Conservation (phyloP, 495 filamentous ascomycete genomes). For the Lasiosphaeria ovina region DNA sequence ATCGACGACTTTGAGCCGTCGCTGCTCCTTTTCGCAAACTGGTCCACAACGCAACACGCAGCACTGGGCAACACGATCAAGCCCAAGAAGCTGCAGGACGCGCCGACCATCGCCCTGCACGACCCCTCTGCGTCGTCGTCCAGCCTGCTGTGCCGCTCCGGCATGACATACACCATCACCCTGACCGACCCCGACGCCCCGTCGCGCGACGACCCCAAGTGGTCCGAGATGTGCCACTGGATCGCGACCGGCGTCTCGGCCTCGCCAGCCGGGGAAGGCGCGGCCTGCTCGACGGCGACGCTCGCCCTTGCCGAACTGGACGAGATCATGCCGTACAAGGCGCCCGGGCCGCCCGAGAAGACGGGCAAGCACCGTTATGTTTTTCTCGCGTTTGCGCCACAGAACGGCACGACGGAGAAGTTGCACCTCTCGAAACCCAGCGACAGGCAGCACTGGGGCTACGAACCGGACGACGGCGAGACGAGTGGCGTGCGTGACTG, state of each 20-base stretch:
- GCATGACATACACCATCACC: conserved; percentile 38
- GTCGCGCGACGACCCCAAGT: conserved; percentile 60
- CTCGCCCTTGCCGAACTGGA: conserved; percentile 27
- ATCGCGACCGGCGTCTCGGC: conserved; percentile 44
- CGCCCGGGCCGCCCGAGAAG: conserved; percentile 60
- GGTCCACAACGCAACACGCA: conserved; percentile 45
- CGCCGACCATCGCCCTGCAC: conserved; percentile 46
- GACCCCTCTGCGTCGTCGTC: conserved; percentile 18
- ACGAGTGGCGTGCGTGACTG: conserved; percentile 60
- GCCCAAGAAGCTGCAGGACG: conserved; percentile 47
- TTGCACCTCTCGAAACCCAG: conserved; percentile 51
- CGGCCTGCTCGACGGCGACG: conserved; percentile 4
- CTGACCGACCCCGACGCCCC: conserved; percentile 73
- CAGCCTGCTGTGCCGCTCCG: background rate
- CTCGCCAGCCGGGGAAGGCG: background rate
- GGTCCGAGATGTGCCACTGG: conserved; percentile 74
- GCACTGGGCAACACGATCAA: conserved; percentile 62
- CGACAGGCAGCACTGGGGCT: conserved; percentile 63
- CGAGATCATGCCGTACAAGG: conserved; percentile 56
- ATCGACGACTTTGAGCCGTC: conserved; percentile 62
- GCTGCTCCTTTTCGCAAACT: conserved; percentile 50
- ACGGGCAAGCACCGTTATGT: conserved; percentile 71
- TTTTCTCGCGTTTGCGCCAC: conserved; percentile 54
- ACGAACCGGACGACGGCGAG: conserved; percentile 35
- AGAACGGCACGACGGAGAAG: conserved; percentile 36